Evolutionary conservation across 345 rosid genomes (phyloP).

Genomic region (Linum usitatissimum): DNA sequence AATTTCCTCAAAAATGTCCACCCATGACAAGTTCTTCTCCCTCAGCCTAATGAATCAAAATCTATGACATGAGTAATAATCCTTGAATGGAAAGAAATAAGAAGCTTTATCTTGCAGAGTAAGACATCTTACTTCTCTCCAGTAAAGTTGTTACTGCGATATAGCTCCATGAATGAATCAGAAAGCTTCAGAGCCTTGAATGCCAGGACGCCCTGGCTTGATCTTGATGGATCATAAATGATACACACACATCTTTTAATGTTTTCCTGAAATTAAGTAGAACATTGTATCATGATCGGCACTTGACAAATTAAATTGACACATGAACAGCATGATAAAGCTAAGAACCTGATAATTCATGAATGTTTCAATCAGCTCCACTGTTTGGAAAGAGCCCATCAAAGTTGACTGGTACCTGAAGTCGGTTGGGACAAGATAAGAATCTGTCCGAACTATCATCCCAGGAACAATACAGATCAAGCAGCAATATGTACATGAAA

Average conservation of each 20-base stretch:
- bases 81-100: constrained; percentile 3
- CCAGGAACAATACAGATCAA: too few species aligned
- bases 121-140: constrained; percentile 74
- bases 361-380: constrained; percentile 91
- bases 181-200: constrained; percentile 97
- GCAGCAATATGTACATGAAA: background rate
- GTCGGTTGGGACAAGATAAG: constrained; percentile 1
- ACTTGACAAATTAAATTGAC: background rate
- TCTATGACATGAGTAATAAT: background rate
- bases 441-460: background rate
- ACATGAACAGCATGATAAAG: background rate
- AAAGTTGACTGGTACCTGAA: constrained; percentile 94
- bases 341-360: constrained; percentile 91
- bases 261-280: constrained; percentile 53
- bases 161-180: constrained; percentile 91
- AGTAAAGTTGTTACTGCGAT: constrained; percentile 63
- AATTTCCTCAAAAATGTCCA: constrained; percentile 96
- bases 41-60: constrained; percentile 51
- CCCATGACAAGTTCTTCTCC: constrained; percentile 97
- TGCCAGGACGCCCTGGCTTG: constrained; percentile 81
- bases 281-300: background rate
- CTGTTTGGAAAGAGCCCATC: constrained; percentile 84
- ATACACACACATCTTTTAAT: constrained; percentile 94
- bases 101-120: constrained; percentile 2
- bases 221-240: constrained; percentile 91